phyloP scores from a whole-genome alignment of 305 asterid species.

The Solanum chacoense region DNA sequence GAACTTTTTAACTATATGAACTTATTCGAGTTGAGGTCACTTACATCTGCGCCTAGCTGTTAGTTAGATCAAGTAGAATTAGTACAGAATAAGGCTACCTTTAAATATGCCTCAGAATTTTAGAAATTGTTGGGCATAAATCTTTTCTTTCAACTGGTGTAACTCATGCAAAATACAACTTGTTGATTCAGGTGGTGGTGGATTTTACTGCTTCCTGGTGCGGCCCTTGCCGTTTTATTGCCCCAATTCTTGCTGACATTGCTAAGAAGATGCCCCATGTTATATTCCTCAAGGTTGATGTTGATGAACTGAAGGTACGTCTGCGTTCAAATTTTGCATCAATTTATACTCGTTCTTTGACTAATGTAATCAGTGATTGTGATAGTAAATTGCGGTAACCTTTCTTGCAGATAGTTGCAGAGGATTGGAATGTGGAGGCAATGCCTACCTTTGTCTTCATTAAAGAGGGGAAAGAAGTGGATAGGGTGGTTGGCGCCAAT shows the following conservation, averaged over 20 bases:
- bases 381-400: background rate
- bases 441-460: constrained; percentile 58
- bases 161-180: background rate
- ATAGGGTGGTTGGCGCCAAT: constrained; percentile 45
- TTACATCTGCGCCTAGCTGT: background rate
- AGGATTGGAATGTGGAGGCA: constrained; percentile 40
- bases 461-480: constrained; percentile 38
- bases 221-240: constrained; percentile 74
- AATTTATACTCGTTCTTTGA: background rate
- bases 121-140: background rate
- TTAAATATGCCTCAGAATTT: background rate
- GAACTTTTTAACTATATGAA: background rate
- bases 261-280: constrained; percentile 49
- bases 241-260: constrained; percentile 56
- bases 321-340: background rate
- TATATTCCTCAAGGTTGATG: constrained; percentile 76
- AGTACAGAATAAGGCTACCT: background rate
- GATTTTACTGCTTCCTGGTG: constrained; percentile 87
- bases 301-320: constrained; percentile 62
- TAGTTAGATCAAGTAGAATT: background rate
- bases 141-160: background rate
- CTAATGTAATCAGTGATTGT: background rate
- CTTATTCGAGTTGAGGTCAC: background rate
- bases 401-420: constrained; percentile 26
- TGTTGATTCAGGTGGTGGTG: constrained; percentile 40